Evolutionary conservation across 768 basidiomycete genomes (phyloP), one percentile per base, ranked within the genome.

Genomic region (Macrolepiota dolichaula): DNA sequence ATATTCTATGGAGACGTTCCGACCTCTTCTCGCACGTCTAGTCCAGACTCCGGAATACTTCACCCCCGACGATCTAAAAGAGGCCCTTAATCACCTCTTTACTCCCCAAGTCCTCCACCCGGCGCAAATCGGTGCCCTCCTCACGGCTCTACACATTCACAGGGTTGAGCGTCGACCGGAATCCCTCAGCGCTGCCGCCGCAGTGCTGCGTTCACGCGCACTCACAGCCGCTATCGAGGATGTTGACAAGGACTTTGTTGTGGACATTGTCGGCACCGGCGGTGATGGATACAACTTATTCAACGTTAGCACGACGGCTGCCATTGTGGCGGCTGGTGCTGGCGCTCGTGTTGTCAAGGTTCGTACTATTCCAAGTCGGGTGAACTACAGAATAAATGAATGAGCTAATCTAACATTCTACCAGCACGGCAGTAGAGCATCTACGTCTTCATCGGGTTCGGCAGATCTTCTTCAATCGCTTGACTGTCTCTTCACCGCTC

Each of bases 251-350:
- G 92, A 96, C 71, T 92, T 92, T 57, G 83, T 92, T 13, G 89
- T 88, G 22, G 89, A 91, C 69, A 92, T 96, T 61, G 94, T 96
- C 22, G 94, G 94, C 1, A 95, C 94, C 0, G 94, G 96, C 11
- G 96, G 97, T 6, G 97, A 98, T 73, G 95, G 95, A 0, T 86
- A 95, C 73, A 92, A 98, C 69, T 88, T 96, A 0, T 98, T 95
- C 82, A 98, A 98, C 71, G 96, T 98, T 55, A 96, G 94, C 70
- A 98, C 96, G 0, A 89, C 93, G 1, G 96, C 96, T 2, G 96
- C 85, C 0, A 83, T 99, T 63, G 92, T 98, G 19, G 96, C 96
- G 29, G 94, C 95, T 24, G 96, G 96, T 13, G 92, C 95, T 6
- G 96, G 96, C 4, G 92, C 92, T 0, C 82, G 94, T 36, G 94